Evolutionary conservation across 768 basidiomycete species (phyloP), one percentile per base, ranked within the genome.

Genomic region (Trametes meyenii): DNA sequence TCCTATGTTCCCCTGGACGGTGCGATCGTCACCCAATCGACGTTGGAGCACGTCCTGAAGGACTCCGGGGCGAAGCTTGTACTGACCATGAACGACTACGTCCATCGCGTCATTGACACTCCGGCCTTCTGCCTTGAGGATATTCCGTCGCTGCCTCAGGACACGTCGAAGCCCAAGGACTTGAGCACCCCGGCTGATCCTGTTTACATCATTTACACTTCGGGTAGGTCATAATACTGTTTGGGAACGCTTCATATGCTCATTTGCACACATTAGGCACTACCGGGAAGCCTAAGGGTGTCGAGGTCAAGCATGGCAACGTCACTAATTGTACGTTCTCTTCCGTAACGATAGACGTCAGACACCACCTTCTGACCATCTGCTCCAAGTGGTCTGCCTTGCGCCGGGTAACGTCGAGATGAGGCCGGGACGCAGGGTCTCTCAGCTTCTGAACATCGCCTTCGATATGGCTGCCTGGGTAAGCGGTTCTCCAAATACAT

Each of bases 401-500:
- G 56, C 75, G 19, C 85, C 85, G 24, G 85, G 84, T n/a, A 85
- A 83, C 63, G 74, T 86, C 11, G 78, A 79, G 35, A 85, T 87
- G 82, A 61, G 70, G n/a, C 83, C 83, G 1, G 84, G 85, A 13
- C 66, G 78, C 33, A 78, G 82, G 12, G 83, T 86, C 21, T 79
- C 84, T 8, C 85, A 86, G 65, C 73, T 86, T 23, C 78, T 87
- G 72, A 86, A 86, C 63, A 81, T 87, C 45, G 81, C 85, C 4
- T 87, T 86, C 67, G 86, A 87, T 65, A 86, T 87, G 84, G 83
- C 82, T 44, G 84, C 83, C 19, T 87, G 86, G 86, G 83, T 72
- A 50, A 38, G 69, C 24, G 14, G 11, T 13, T 50, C 29, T 19
- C 14, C 2, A 42, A 19, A 14, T 1, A 8, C 16, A 19, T 38